Evolutionary conservation across 2,329 filamentous ascomycete genomes (phyloP).

Genomic region (Botrytis cinerea): DNA sequence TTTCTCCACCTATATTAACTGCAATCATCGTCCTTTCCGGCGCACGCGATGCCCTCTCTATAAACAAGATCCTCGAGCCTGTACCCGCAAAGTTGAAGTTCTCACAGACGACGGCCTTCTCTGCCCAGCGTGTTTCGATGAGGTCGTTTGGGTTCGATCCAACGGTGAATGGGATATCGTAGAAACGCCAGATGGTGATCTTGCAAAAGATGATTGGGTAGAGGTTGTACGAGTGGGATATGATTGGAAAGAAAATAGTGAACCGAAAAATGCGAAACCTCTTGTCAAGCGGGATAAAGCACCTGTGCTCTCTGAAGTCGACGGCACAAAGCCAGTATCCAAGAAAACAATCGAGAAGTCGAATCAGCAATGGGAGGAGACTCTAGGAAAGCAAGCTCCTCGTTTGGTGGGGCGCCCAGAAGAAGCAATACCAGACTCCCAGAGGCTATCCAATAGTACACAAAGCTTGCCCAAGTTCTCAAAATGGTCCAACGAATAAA

Average conservation of each 20-base stretch:
- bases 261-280: neutral
- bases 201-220: constrained; percentile 20
- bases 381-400: neutral
- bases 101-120: neutral
- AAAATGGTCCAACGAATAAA: neutral
- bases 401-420: neutral
- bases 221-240: constrained; percentile 19
- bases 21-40: constrained; percentile 3
- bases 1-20: constrained; percentile 17
- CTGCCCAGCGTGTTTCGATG: constrained; percentile 12
- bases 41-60: constrained; percentile 9
- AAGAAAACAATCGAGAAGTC: neutral
- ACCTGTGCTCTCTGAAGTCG: too few relatives aligned
- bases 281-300: neutral
- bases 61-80: neutral
- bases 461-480: neutral
- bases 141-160: constrained; percentile 16
- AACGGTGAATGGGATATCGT: constrained; percentile 20
- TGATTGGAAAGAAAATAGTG: constrained; percentile 13
- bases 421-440: neutral
- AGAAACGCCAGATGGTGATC: constrained; percentile 18
- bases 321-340: neutral
- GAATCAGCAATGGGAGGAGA: neutral
- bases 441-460: neutral
- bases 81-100: constrained; percentile 8